These are phyloP conservation scores for Exserohilum turcica DNA, from an alignment of 2,329 filamentous ascomycete species.

Conservation along the genomic window DNA sequence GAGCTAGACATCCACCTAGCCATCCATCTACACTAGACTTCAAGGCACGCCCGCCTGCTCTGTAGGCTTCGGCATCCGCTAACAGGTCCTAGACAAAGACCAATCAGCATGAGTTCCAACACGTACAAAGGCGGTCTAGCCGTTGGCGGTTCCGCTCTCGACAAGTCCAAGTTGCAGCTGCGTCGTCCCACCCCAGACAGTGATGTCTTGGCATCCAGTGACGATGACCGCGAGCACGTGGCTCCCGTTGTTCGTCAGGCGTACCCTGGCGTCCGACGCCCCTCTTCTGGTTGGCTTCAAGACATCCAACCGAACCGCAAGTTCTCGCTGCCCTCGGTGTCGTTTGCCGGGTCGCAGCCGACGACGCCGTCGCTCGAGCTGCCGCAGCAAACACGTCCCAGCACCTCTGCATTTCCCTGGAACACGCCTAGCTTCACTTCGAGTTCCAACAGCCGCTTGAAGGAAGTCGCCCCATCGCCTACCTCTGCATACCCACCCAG, in stretches of 20 bases:
- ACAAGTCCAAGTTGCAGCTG: conserved; percentile 71
- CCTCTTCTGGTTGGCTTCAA: conserved; percentile 70
- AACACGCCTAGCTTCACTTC: conserved; percentile 46
- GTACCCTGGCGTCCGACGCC: conserved; percentile 36
- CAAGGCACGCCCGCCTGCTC: conserved; percentile 20
- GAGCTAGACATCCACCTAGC: conserved; percentile 4
- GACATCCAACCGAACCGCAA: conserved; percentile 74
- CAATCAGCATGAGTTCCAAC: conserved; percentile 32
- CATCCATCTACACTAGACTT: conserved; percentile 2
- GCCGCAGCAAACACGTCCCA: conserved; percentile 47
- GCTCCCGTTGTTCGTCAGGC: conserved; percentile 28
- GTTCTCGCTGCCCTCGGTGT: conserved; percentile 69
- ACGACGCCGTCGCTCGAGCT: conserved; percentile 75
- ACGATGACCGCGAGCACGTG: conserved; percentile 77
- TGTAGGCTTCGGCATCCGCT: conserved; percentile 6
- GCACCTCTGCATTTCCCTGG: conserved; percentile 52
- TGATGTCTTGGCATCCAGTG: conserved; percentile 89
- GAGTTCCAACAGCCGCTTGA: conserved; percentile 30
- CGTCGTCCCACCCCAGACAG: conserved; percentile 91
- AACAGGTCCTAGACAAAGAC: conserved; percentile 9
- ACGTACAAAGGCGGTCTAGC: conserved; percentile 38
- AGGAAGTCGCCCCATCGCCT: conserved; percentile 44
- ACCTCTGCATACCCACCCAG: conserved; percentile 34
- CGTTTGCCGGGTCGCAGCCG: conserved; percentile 81
- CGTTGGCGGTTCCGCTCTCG: conserved; percentile 47